phyloP scores from a whole-genome alignment of 495 filamentous ascomycete species.

The Neurospora cerealis region DNA sequence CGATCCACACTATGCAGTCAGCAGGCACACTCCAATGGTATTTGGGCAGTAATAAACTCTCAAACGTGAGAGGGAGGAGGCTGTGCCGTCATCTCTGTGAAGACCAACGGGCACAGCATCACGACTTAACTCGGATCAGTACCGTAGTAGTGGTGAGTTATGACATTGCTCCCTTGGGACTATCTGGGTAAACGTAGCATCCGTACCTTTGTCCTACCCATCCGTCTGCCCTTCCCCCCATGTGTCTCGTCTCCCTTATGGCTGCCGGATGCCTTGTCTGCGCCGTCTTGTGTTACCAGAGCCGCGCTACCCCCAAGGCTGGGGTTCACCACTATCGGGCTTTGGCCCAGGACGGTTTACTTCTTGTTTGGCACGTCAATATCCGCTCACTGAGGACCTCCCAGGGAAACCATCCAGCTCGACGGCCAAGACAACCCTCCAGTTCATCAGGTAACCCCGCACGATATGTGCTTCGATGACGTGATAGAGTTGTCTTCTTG shows the following conservation, averaged over 20 bases:
- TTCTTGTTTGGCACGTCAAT: neutral
- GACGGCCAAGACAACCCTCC: neutral
- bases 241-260: neutral
- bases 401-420: neutral
- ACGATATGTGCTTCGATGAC: neutral
- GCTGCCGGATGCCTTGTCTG: neutral
- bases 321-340: neutral
- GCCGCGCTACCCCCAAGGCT: neutral
- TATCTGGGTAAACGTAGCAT: neutral
- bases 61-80: neutral
- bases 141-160: neutral
- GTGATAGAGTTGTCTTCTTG: neutral
- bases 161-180: neutral
- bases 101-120: neutral
- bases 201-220: neutral
- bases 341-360: neutral
- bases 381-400: neutral
- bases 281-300: neutral
- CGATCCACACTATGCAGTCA: neutral
- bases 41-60: neutral
- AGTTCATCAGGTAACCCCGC: neutral
- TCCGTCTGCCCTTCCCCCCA: neutral
- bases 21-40: neutral
- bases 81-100: neutral
- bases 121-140: neutral